Evolutionary conservation across 257 asterid genomes (phyloP), one percentile per base, ranked within the genome.

Genomic region (Solanum paucissectum): DNA sequence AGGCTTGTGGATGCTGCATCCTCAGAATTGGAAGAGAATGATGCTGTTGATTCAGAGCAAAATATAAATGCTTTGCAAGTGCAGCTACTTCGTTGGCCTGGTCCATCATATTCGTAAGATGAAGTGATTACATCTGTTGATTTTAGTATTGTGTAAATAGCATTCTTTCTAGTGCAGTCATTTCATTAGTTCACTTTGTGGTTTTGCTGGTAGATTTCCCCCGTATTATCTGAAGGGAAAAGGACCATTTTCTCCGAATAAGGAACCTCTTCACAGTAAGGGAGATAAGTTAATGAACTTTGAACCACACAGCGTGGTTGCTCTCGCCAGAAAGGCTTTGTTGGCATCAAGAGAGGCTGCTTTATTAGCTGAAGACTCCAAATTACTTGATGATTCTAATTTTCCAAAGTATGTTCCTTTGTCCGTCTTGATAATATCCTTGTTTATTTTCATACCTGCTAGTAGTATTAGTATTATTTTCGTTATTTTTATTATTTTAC

Each of bases 91-190:
- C 92, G 49, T 71, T 89, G 85, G 90, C 95, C 96, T 88, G 95
- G 92, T 85, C 91, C 92, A 84, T 94, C 96, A 94, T 92, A 94
- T 92, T 92, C 89, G 99, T 96, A 96, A 95, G 98, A 95, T 90
- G 89, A 82, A 72, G 38, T 75, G 62, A 40, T 3, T 23, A 81
- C 66, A 49, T 34, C 60, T 76, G 77, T 66, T 58, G 79, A 64
- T 38, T 84, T 71, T 69, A 34, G 23, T 66, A 7, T 34, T 62
- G 37, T 13, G 34, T 84, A 37, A 42, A 25, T n/a, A 38, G 18
- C 82, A 75, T 77, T 33, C 87, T 85, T 36, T 25, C 11, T 52
- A 18, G 64, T 42, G 40, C 84, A 20, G 46, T 46, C 64, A 25
- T 89, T 84, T 64, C n/a, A 69, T 44, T 21, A 36, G 52, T 86